Base-by-base conservation (phyloP, 495 filamentous ascomycete genomes). In the Penicillium atrosanguineum region DNA sequence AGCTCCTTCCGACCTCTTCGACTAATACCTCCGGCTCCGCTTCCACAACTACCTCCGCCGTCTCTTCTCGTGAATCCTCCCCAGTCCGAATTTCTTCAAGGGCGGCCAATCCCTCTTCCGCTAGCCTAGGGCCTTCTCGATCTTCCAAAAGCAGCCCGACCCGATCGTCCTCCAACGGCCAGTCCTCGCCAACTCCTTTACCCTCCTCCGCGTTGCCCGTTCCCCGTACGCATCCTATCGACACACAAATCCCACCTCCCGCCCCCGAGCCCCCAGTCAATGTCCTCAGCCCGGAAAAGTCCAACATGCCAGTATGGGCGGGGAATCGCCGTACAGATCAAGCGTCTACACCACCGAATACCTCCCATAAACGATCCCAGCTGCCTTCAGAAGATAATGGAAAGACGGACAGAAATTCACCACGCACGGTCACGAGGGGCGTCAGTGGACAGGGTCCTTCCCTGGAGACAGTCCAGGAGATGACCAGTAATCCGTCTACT, bases 391-490 rank as follows among this genome's bases (percentile, higher is more conserved):
- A 76, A 8, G 70, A 73, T 7, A 54, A 60, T 51, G 55, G 56
- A 26, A 74, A 71, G 53, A 42, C 61, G 4, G 71, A 76, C 43
- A 64, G 70, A 45, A 71, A 59, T 54, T 58, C 61, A 20, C 62
- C 69, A 46, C 68, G 75, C 6, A 45, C 70, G 14, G 69, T 69
- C 36, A 81, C 76, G 45, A 84, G 91, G 64, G 85, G 82, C 21
- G 74, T 74, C 42, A 87, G 83, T 61, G 86, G 84, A 47, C 81
- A 79, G 55, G 79, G 80, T 19, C 84, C 88, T 16, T 83, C 83
- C 39, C 74, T 98, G 47, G 94, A 95, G 69, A 98, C 94, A 0
- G 94, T 98, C 26, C 87, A 96, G 66, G 94, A 98, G 74, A 72
- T 71, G 68, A 84, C 85, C 44, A 95, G 90, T 69, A 80, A 89